Conservation (phyloP, 2,329 filamentous ascomycete species). For the Fusarium papillatum region DNA sequence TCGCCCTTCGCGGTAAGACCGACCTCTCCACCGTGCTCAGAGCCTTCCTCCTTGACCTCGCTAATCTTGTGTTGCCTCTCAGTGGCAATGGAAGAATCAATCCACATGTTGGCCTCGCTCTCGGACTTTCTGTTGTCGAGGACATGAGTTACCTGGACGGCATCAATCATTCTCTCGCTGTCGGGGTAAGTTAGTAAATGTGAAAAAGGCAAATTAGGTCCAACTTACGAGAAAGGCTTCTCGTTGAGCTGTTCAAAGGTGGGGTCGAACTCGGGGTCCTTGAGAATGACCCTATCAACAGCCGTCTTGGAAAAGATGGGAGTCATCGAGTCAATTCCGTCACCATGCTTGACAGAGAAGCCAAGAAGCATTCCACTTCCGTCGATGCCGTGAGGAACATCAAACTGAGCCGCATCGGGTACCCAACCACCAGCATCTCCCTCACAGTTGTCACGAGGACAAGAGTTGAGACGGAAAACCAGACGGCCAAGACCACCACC, state of each 20-base stretch:
- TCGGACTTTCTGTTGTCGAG: neutral
- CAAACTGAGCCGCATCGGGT: neutral
- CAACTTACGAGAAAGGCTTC: neutral
- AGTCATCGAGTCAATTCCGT: slow-evolving; percentile 1
- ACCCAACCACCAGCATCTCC: neutral
- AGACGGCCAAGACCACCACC: neutral
- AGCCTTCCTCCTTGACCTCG: neutral
- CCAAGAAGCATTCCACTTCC: slow-evolving; percentile 2
- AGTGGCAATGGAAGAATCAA: neutral
- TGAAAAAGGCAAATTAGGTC: too few relatives aligned
- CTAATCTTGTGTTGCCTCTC: slow-evolving; percentile 2
- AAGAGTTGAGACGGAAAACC: neutral
- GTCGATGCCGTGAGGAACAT: neutral
- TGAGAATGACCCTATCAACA: neutral
- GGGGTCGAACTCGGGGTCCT: neutral
- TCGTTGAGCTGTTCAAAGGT: slow-evolving; percentile 4
- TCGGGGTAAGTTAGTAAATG: neutral
- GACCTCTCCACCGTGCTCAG: neutral
- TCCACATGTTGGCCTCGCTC: neutral
- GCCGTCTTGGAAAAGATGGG: slow-evolving; percentile 10
- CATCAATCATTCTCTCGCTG: neutral
- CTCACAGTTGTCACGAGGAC: neutral
- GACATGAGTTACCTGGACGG: neutral
- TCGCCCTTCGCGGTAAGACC: neutral
- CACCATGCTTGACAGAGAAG: neutral